phyloP scores from a whole-genome alignment of 768 basidiomycete genomes.

The Lyophyllum decastes region DNA sequence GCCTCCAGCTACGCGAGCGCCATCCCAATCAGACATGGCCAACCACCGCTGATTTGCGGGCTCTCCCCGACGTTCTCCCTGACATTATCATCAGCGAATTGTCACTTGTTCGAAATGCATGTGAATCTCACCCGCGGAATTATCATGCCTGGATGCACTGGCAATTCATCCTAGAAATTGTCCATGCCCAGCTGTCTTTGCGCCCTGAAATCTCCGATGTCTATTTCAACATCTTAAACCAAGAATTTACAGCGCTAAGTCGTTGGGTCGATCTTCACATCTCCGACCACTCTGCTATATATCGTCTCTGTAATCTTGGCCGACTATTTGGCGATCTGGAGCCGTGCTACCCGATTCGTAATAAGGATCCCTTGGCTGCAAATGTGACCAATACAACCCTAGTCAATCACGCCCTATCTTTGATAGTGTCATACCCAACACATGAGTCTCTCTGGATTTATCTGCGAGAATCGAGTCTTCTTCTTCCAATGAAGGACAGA shows the following conservation, averaged over 20 bases:
- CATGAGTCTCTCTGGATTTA: conserved; percentile 72
- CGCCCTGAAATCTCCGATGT: conserved; percentile 17
- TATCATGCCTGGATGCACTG: conserved; percentile 77
- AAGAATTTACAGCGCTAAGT: conserved; percentile 38
- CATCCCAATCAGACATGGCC: conserved; percentile 19
- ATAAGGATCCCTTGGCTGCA: conserved; percentile 1
- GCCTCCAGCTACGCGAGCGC: neutral
- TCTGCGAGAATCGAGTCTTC: conserved; percentile 31
- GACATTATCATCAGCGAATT: conserved; percentile 48
- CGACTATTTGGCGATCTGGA: conserved; percentile 24
- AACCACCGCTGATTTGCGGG: conserved; percentile 23
- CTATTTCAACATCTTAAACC: conserved; percentile 33
- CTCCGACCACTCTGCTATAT: conserved; percentile 66
- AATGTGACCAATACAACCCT: conserved; percentile 13
- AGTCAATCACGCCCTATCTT: conserved; percentile 45
- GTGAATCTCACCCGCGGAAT: conserved; percentile 68
- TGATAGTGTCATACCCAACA: conserved; percentile 51
- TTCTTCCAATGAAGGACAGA: conserved; percentile 3
- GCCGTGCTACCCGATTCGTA: neutral
- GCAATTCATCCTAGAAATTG: conserved; percentile 44
- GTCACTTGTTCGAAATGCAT: conserved; percentile 44
- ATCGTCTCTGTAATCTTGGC: conserved; percentile 49
- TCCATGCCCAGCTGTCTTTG: conserved; percentile 17
- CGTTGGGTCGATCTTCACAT: conserved; percentile 65
- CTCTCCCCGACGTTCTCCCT: conserved; percentile 36